Evolutionary conservation across 2,329 filamentous ascomycete genomes (phyloP).

Genomic region (Chaetomium sp.): DNA sequence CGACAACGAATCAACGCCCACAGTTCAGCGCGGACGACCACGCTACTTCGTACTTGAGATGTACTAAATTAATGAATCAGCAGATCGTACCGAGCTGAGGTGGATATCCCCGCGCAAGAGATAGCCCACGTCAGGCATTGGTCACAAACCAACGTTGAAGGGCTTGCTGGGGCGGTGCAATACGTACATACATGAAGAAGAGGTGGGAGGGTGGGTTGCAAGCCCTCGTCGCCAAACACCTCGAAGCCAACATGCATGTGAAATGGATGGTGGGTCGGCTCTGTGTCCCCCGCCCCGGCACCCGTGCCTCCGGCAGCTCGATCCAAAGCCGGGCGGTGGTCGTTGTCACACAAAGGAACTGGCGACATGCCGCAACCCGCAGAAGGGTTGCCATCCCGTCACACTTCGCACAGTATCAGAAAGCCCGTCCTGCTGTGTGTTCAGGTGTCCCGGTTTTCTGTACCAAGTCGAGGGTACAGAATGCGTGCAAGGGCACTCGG

Average conservation of each 20-base stretch:
- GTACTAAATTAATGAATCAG: background rate
- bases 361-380: background rate
- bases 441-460: background rate
- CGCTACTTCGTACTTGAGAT: background rate
- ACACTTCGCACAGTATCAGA: background rate
- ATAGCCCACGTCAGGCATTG: background rate
- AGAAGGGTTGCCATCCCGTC: background rate
- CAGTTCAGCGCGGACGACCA: background rate
- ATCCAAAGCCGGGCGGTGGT: background rate
- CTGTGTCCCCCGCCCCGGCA: slow-evolving; percentile 7
- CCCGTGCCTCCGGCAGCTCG: slow-evolving; percentile 6
- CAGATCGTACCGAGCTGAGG: slow-evolving; percentile 1
- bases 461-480: background rate
- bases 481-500: background rate
- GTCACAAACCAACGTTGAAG: background rate
- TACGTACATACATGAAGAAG: background rate
- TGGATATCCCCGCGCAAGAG: background rate
- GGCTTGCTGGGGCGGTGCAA: background rate
- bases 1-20: background rate
- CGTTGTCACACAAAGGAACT: background rate
- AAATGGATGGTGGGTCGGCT: background rate
- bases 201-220: background rate
- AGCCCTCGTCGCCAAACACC: background rate
- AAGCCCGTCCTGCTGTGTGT: background rate
- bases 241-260: background rate